phyloP scores from a whole-genome alignment of 306 rosid genomes.

The Parietaria judaica region DNA sequence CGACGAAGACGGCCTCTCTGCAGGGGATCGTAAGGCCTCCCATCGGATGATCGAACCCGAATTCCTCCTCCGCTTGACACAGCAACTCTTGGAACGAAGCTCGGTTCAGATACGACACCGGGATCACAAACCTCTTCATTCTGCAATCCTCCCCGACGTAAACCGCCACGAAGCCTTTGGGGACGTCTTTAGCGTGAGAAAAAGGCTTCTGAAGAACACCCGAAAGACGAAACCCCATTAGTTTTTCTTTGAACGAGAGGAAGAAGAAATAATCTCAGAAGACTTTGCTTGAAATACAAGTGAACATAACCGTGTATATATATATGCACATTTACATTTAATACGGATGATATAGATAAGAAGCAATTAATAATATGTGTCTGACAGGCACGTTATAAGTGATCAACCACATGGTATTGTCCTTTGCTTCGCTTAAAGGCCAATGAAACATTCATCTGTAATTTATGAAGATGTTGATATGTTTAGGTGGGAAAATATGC shows the following conservation, averaged over 20 bases:
- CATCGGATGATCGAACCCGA: too few species aligned
- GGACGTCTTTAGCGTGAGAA: conserved; percentile 1
- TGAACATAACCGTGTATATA: too few species aligned
- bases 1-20: neutral
- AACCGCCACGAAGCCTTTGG: conserved; percentile 18
- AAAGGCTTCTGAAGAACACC: neutral
- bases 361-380: neutral
- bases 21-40: too few species aligned
- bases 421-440: neutral
- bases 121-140: conserved; percentile 9
- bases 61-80: conserved; percentile 1
- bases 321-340: too few species aligned
- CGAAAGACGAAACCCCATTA: neutral
- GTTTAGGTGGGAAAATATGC: too few species aligned
- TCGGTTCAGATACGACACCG: conserved; percentile 16
- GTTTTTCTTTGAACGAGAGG: too few species aligned
- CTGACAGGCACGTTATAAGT: neutral
- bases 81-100: conserved; percentile 16
- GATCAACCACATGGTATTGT: neutral
- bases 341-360: too few species aligned
- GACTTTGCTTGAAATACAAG: too few species aligned
- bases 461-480: too few species aligned
- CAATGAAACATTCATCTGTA: neutral
- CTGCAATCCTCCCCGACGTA: conserved; percentile 15
- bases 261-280: too few species aligned